A percentile compares a stretch with the other conserved stretches of the same genome.
These are phyloP conservation scores for Pseudogymnoascus sp. DNA, from an alignment of 2,329 filamentous ascomycete genomes.

Conservation along the genomic window DNA sequence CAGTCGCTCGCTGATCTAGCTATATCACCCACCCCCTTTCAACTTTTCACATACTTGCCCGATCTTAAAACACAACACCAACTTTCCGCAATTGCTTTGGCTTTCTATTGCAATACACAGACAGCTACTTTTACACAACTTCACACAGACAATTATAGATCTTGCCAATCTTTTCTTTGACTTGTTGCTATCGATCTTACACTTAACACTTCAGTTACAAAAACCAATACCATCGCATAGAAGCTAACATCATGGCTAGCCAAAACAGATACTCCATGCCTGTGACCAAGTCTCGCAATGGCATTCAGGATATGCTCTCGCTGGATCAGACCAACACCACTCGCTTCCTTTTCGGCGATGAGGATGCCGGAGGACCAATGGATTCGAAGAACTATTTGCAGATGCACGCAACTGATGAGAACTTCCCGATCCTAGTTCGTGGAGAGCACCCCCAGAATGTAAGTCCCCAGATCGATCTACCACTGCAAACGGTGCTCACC, in stretches of 20 bases:
- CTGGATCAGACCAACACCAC: conserved; percentile 79
- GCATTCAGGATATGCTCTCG: conserved; percentile 54
- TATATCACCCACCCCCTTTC: background rate
- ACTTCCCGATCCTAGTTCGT: conserved; percentile 75
- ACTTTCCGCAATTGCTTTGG: conserved; percentile 15
- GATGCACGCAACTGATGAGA: conserved; percentile 68
- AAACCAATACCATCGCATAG: conserved; percentile 12
- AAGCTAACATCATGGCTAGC: conserved; percentile 38
- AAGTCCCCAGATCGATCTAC: conserved; percentile 16
- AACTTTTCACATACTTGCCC: conserved; percentile 5
- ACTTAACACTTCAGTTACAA: conserved; percentile 8
- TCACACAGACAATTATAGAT: background rate
- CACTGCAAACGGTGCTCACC: conserved; percentile 28
- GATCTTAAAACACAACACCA: background rate
- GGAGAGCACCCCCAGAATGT: conserved; percentile 31
- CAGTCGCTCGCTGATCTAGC: background rate
- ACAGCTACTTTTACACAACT: background rate
- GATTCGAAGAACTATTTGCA: conserved; percentile 62
- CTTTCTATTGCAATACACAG: background rate
- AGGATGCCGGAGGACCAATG: conserved; percentile 45
- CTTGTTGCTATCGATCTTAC: conserved; percentile 9
- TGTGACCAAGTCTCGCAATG: conserved; percentile 61
- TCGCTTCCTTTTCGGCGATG: conserved; percentile 77
- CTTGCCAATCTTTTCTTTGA: conserved; percentile 8
- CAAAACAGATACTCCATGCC: conserved; percentile 92